Evolutionary conservation across 2,329 filamentous ascomycete species (phyloP), one percentile per base, ranked within the genome.

Genomic region (Ilyonectria mors-panacis): DNA sequence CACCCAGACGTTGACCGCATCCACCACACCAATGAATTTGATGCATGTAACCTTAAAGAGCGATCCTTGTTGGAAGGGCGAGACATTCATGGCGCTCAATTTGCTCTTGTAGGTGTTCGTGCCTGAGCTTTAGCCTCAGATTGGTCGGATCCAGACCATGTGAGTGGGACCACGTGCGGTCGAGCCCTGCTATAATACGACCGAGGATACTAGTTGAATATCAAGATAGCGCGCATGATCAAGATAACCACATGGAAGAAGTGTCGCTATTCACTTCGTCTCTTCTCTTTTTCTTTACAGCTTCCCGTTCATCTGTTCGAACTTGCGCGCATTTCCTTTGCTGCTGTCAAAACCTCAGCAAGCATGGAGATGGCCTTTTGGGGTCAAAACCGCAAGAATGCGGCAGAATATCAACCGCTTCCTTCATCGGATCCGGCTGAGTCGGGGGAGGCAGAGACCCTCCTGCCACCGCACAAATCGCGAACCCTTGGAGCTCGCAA

Each of bases 141-240:
- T 73, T 73, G 70, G 70, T 62, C 37, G 21, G 56, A 12, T 33
- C 33, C 1, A 26, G 26, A 54, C 9, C 19, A 37, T 69, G 60
- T 63, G 44, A 59, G 68, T 67, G 68, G 68, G 70, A 55, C 68
- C 70, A 73, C 70, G 70, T 73, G 70, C 65, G 65, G 42, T 58
- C 42, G 55, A 69, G 60, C 55, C 26, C 44, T 55, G 47, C 60
- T 71, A 56, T 69, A 69, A 73, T 73, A 73, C 70, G 70, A 39
- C 68, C 56, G 42, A 19, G n/a, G 23, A 21, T 54, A 42, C 47
- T 65, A 67, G 66, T 26, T 42, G 10, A 55, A 63, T 37, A 42
- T 42, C 55, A 62, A 33, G 35, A 47, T 51, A 57, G 48, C 55
- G 59, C 51, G 68, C 63, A 71, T 67, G 48, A 68, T 42, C 35